Conservation (phyloP, 2,329 filamentous ascomycete genomes). For the Ophiostoma sp. region DNA sequence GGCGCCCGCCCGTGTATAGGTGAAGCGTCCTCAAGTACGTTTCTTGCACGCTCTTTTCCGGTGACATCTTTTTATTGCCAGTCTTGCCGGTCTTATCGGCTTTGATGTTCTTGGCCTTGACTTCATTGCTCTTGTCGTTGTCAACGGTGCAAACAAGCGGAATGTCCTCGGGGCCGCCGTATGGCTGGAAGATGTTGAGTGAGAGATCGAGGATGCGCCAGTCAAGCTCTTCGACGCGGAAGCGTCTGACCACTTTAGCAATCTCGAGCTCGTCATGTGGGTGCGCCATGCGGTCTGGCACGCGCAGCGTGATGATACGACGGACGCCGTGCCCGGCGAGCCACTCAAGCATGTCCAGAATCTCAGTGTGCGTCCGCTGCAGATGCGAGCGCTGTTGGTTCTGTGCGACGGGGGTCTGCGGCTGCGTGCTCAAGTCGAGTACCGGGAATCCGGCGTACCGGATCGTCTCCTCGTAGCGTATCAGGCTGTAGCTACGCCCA, state of each 20-base stretch:
- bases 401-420: not conserved
- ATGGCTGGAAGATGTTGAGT: conserved; percentile 15
- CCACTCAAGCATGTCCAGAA: conserved; percentile 27
- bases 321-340: conserved; percentile 17
- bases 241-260: conserved; percentile 6
- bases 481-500: not conserved
- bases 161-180: conserved; percentile 1
- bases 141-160: not conserved
- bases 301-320: conserved; percentile 26
- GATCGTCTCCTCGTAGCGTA: conserved; percentile 24
- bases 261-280: conserved; percentile 28
- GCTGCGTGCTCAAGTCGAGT: conserved; percentile 20
- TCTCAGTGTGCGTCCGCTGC: conserved; percentile 9
- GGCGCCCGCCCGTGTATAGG: conserved; percentile 25
- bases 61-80: no score
- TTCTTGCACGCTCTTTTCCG: not conserved
- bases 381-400: conserved; percentile 8
- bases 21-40: conserved; percentile 11
- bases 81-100: no score
- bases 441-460: conserved; percentile 25
- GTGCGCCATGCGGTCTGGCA: conserved; percentile 24
- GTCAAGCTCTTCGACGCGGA: conserved; percentile 26
- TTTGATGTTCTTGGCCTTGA: no score
- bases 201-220: conserved; percentile 27
- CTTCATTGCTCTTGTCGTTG: no score